Base-by-base conservation (phyloP, 2,329 filamentous ascomycete genomes). In the Penicillium sp. region DNA sequence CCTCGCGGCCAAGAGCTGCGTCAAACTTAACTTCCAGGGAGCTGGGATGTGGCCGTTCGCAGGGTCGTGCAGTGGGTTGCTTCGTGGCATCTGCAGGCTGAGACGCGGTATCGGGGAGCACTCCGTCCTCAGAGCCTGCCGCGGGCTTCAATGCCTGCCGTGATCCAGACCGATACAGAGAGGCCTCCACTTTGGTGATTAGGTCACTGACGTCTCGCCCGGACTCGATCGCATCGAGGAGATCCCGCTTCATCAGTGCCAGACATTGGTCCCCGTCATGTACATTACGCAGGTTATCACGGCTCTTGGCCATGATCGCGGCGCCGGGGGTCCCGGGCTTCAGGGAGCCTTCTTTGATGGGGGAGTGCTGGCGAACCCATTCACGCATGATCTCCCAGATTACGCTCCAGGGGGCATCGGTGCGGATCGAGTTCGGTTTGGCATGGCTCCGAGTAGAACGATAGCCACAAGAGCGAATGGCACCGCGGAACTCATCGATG, bases 381-480 rank as follows among this genome's bases (percentile, higher is more conserved):
- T 95, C 89, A 22, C 87, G 79, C 81, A 97, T 93, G 23, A 97
- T 75, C 64, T 94, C 86, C 90, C 93, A 97, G 39, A 98, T 79
- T 0, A 88, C 83, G 4, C 76, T 76, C 89, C 89, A 98, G 0
- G 90, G 87, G 11, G 93, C 93, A 68, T 97, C 83, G 0, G 93
- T 97, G 73, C 94, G 95, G 69, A 97, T 83, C 61, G 87, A 93
- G 22, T 90, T 91, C 0, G 88, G 79, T 56, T 89, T 89, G 59
- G 89, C 89, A 68, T 98, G 93, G 58, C 87, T 95, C 60, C 91
- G 82, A 0, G 87, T 87, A 3, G 86, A 86, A 37, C 79, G 78
- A 64, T 95, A 97, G 6, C 91, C 93, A 1, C 94, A 76, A 49
- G 85, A 79, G 18, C 82, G 77, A 24, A 98, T 73, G 3, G 93